Conservation (phyloP, 2,329 filamentous ascomycete species). For the Fusarium vanettenii region DNA sequence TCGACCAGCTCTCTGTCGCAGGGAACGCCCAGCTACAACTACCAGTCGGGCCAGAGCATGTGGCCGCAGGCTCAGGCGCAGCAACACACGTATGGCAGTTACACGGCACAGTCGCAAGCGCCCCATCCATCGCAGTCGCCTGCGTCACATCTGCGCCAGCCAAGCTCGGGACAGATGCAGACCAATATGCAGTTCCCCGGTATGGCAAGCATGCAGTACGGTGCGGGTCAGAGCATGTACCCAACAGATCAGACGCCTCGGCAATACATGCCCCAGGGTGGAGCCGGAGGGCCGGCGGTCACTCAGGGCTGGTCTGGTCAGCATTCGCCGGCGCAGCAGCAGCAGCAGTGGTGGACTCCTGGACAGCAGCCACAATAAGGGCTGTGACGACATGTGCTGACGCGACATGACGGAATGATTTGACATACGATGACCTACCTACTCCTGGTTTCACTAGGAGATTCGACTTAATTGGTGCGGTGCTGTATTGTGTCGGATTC, state of each 20-base stretch:
- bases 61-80: constrained; percentile 75
- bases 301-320: constrained; percentile 68
- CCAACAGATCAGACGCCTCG: constrained; percentile 71
- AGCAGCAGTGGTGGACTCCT: constrained; percentile 68
- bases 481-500: constrained; percentile 21
- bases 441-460: constrained; percentile 19
- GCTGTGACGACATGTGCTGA: constrained; percentile 9
- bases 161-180: constrained; percentile 67
- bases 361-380: constrained; percentile 59
- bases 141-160: constrained; percentile 70
- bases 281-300: constrained; percentile 61
- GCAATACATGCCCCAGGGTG: constrained; percentile 75
- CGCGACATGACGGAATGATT: constrained; percentile 40
- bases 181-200: constrained; percentile 71
- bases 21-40: constrained; percentile 69
- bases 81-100: constrained; percentile 66
- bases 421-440: constrained; percentile 18
- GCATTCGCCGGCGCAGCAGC: constrained; percentile 70
- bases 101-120: constrained; percentile 65
- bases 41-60: constrained; percentile 68
- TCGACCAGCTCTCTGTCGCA: constrained; percentile 65
- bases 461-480: constrained; percentile 17
- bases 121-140: constrained; percentile 65
- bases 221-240: constrained; percentile 68
- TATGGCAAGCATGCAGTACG: constrained; percentile 70